Evolutionary conservation across 2,329 filamentous ascomycete genomes (phyloP).

Genomic region (Cordyceps pruinosa): DNA sequence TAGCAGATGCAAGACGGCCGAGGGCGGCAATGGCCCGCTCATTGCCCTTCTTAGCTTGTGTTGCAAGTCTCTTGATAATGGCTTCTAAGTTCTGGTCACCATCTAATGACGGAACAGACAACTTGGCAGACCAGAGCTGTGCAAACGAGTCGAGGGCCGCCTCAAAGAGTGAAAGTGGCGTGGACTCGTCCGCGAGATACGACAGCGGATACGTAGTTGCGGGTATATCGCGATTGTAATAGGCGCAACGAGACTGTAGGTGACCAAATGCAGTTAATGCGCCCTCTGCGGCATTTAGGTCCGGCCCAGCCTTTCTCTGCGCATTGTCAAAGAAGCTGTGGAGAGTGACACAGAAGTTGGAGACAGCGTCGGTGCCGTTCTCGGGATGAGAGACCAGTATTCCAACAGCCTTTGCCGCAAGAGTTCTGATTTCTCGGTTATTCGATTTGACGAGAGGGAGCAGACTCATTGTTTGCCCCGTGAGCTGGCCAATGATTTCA

Average conservation of each 20-base stretch:
- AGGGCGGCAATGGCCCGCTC: constrained; percentile 77
- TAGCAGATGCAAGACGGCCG: constrained; percentile 56
- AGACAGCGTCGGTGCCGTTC: constrained; percentile 29
- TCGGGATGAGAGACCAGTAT: constrained; percentile 64
- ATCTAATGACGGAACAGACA: constrained; percentile 29
- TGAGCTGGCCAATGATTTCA: constrained; percentile 42
- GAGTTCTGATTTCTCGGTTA: constrained; percentile 57
- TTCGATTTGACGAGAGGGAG: constrained; percentile 61
- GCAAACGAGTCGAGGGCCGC: constrained; percentile 38
- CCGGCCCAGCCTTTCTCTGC: constrained; percentile 35
- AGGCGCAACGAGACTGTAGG: constrained; percentile 36
- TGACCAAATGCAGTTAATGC: constrained; percentile 39
- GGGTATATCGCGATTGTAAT: constrained; percentile 31
- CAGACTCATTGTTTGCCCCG: constrained; percentile 44
- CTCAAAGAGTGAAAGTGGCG: constrained; percentile 33
- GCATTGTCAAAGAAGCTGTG: constrained; percentile 37
- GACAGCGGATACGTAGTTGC: constrained; percentile 24
- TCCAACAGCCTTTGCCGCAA: constrained; percentile 65
- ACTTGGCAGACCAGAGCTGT: constrained; percentile 40
- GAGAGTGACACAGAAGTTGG: constrained; percentile 25
- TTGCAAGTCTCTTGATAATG: constrained; percentile 56
- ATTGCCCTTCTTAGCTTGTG: constrained; percentile 69
- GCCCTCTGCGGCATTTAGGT: constrained; percentile 41
- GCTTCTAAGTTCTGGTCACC: constrained; percentile 28
- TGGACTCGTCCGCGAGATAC: constrained; percentile 25